Percentiles rank a stretch among this genome's conserved stretches.
These are phyloP conservation scores for Macrolepiota fuliginosa DNA, from an alignment of 768 basidiomycete species.

Conservation along the genomic window DNA sequence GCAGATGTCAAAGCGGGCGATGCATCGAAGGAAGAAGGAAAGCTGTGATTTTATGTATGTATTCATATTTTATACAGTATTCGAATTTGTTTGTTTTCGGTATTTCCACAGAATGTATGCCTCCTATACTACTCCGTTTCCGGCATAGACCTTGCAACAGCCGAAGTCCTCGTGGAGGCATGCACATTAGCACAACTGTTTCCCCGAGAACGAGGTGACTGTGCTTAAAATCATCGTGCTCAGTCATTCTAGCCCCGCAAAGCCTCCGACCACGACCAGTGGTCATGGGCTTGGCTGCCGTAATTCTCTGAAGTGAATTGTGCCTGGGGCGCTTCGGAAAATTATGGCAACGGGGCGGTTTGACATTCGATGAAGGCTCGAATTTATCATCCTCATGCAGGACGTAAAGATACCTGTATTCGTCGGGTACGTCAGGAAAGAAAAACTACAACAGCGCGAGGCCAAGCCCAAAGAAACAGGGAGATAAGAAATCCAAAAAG, in stretches of 20 bases:
- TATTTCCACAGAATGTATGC: slow-evolving; percentile 47
- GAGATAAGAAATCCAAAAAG: not conserved
- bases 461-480: not conserved
- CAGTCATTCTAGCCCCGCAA: slow-evolving; percentile 5
- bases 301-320: not conserved
- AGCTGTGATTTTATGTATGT: not conserved
- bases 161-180: slow-evolving; percentile 81
- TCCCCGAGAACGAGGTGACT: not conserved
- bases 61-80: not conserved
- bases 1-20: not conserved
- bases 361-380: too few species aligned
- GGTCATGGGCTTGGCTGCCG: not conserved
- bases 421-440: not conserved
- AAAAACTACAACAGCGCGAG: not conserved
- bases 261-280: not conserved
- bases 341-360: not conserved
- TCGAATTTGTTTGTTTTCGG: not conserved
- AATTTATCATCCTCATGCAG: not conserved
- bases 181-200: slow-evolving; percentile 45
- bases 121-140: slow-evolving; percentile 82
- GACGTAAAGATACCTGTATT: not conserved
- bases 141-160: slow-evolving; percentile 75
- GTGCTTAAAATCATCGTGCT: slow-evolving; percentile 1
- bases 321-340: slow-evolving; percentile 4
- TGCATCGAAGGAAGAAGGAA: not conserved